These are phyloP conservation scores for Penicillium palitans DNA, from an alignment of 2,329 filamentous ascomycete species.

Conservation along the genomic window DNA sequence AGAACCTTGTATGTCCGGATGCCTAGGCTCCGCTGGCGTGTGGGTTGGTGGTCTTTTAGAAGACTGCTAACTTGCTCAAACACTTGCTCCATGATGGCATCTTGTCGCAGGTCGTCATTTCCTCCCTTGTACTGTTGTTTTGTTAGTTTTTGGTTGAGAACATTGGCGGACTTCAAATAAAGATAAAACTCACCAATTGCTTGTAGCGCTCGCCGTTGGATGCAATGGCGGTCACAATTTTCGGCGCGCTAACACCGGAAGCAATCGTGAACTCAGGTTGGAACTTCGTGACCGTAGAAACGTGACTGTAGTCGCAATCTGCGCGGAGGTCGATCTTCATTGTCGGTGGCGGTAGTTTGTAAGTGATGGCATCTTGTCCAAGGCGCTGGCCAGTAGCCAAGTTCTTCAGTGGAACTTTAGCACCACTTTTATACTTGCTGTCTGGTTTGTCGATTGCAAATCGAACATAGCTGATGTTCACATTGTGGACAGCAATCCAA, in stretches of 20 bases:
- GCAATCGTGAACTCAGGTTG: constrained; percentile 79
- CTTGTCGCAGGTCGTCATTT: constrained; percentile 92
- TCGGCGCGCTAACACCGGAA: constrained; percentile 86
- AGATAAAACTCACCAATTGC: constrained; percentile 63
- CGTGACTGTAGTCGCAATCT: constrained; percentile 70
- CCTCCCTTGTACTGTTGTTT: constrained; percentile 75
- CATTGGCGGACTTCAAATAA: too few relatives aligned
- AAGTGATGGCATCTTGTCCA: constrained; percentile 61
- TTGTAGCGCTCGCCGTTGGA: constrained; percentile 79
- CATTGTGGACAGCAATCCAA: constrained; percentile 72
- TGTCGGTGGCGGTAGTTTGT: constrained; percentile 81
- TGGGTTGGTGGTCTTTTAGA: constrained; percentile 79
- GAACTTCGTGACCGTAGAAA: constrained; percentile 74
- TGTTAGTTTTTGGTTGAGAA: constrained; percentile 11
- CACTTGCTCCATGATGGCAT: constrained; percentile 99
- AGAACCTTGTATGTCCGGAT: constrained; percentile 98
- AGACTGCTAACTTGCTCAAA: constrained; percentile 94
- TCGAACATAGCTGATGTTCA: constrained; percentile 64
- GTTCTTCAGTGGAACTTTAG: constrained; percentile 64
- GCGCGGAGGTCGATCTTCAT: constrained; percentile 76
- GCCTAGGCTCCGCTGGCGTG: constrained; percentile 81
- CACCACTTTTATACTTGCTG: constrained; percentile 65
- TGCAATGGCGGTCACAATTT: constrained; percentile 80
- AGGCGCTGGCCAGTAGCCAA: constrained; percentile 64
- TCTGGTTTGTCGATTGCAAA: constrained; percentile 52